Evolutionary conservation across 2,329 filamentous ascomycete species (phyloP).

Genomic region (Sclerotinia borealis): DNA sequence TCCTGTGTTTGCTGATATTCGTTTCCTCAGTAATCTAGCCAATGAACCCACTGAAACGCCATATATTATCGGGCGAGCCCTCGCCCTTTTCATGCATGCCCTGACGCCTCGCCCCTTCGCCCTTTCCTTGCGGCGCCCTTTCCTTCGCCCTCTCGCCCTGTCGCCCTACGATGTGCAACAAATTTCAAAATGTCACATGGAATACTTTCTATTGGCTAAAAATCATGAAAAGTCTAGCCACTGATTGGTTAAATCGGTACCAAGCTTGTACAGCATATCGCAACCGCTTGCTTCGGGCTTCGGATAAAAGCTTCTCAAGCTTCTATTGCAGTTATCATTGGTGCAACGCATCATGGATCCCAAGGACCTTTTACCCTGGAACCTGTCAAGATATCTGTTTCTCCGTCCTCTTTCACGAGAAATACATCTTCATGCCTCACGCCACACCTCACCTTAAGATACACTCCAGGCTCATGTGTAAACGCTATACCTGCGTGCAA

Average conservation of each 20-base stretch:
- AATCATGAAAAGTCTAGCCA: neutral
- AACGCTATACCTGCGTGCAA: slow-evolving; percentile 55
- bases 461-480: slow-evolving; percentile 58
- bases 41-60: neutral
- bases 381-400: slow-evolving; percentile 51
- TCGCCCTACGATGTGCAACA: slow-evolving; percentile 7
- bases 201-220: neutral
- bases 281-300: neutral
- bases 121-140: neutral
- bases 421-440: slow-evolving; percentile 58
- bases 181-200: neutral
- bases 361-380: slow-evolving; percentile 46
- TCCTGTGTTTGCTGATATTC: neutral
- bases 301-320: neutral
- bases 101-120: neutral
- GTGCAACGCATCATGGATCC: slow-evolving; percentile 37
- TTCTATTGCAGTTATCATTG: neutral
- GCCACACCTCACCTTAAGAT: slow-evolving; percentile 53
- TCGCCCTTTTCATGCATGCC: neutral
- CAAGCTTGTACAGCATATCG: neutral
- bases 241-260: neutral
- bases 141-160: neutral
- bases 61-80: neutral
- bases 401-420: slow-evolving; percentile 46
- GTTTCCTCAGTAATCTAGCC: too few relatives aligned